Base-by-base conservation (phyloP, 2,329 filamentous ascomycete species). In the Eurotiales sp. region DNA sequence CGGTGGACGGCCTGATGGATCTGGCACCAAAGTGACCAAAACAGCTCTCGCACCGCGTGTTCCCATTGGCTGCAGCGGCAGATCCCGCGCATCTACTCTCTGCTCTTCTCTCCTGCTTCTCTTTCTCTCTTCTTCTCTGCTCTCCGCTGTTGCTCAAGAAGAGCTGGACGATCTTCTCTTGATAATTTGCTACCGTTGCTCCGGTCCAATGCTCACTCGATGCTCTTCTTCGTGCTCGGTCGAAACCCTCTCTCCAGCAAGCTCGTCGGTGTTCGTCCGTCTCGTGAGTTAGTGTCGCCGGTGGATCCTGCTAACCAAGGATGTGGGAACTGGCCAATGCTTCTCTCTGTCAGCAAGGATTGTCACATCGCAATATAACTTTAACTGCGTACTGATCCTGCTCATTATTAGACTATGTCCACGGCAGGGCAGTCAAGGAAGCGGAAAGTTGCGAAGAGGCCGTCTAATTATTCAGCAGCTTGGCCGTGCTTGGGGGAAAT, bases 1-100 rank as follows among this genome's bases (percentile, higher is more conserved):
- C 30, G 22, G 46, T 44, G 40, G 30, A 2, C 19, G 23, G 48
- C 48, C 46, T 50, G 46, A 50, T 7, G 29, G 15, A 50, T 43
- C 46, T 42, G 46, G 46, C 46, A 36, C 19, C 19, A 42, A 2
- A 17, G 12, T 30, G 14, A 32, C 30, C 41, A 23, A 19, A 23
- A 19, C 46, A 22, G 32, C 34, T 36, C 46, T 27, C 29, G 17
- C 17, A 39, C 34, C 15, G 36, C 44, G 15, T 10, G 3, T 14
- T 47, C 34, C 17, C 3, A 46, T 47, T 47, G 45, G 45, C 45
- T 47, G 23, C 2, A 12, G 8, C 8, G 11, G 44, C 21, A 37
- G 44, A 27, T 37, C 32, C 34, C 34, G 34, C 15, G 45, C 45
- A 47, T n/a, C n/a, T n/a, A n/a, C n/a, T n/a, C n/a, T n/a, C n/a